Conservation (phyloP, 768 basidiomycete genomes). For the Trametes sanguinea region DNA sequence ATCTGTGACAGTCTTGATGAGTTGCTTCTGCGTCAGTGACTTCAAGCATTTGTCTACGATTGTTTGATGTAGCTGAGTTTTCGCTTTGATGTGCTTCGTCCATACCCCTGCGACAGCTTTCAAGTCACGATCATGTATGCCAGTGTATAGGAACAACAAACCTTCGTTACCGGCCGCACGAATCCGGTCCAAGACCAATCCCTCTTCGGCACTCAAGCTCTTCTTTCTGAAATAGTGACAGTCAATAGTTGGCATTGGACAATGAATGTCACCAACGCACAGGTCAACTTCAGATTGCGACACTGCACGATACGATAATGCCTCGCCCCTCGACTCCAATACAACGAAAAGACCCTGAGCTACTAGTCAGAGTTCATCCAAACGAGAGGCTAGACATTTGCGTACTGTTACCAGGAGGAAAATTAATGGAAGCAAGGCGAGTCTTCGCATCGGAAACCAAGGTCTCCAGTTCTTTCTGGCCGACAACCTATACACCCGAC, state of each 20-base stretch:
- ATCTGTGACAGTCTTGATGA: slow-evolving; percentile 84
- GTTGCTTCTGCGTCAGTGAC: slow-evolving; percentile 76
- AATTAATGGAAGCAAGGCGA: too few species aligned
- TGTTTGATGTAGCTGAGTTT: slow-evolving; percentile 87
- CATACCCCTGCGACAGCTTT: slow-evolving; percentile 67
- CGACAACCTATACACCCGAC: too few species aligned
- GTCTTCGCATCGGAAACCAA: too few species aligned
- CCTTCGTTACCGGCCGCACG: slow-evolving; percentile 81
- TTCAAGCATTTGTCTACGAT: slow-evolving; percentile 86
- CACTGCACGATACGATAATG: slow-evolving; percentile 4
- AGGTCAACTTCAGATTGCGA: slow-evolving; percentile 28
- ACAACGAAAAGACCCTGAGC: too few species aligned
- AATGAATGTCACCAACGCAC: slow-evolving; percentile 12
- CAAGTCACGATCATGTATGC: background rate
- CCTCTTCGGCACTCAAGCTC: slow-evolving; percentile 80
- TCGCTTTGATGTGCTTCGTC: slow-evolving; percentile 87
- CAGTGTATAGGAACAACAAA: slow-evolving; percentile 24
- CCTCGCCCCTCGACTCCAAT: too few species aligned
- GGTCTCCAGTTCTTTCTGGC: too few species aligned
- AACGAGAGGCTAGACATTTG: too few species aligned
- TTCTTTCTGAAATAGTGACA: slow-evolving; percentile 58
- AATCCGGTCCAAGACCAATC: slow-evolving; percentile 80
- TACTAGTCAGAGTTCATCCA: too few species aligned
- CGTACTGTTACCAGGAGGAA: too few species aligned
- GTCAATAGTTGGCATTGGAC: background rate